Conservation (phyloP, 164 flowering plant species). For the Magnolia sinica region DNA sequence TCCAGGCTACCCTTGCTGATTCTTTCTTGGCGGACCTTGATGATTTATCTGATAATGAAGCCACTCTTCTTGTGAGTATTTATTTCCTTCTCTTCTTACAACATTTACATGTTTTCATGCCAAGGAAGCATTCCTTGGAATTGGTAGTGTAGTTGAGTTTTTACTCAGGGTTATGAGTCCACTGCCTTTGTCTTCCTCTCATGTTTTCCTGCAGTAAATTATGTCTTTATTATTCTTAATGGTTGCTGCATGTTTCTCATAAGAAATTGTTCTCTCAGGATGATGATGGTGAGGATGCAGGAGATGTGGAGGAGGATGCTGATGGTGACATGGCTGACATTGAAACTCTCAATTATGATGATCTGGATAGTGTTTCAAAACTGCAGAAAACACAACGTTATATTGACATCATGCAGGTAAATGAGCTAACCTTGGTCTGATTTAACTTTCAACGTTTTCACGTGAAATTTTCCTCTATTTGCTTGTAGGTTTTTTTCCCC, state of each 20-base stretch:
- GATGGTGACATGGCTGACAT: constrained; percentile 76
- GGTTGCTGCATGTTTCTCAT: background rate
- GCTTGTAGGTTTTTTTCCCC: background rate
- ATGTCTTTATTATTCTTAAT: background rate
- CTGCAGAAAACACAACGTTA: constrained; percentile 82
- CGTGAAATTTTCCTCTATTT: background rate
- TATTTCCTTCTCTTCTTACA: background rate
- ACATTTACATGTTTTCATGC: background rate
- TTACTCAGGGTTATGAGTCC: background rate
- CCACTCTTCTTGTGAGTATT: constrained; percentile 47
- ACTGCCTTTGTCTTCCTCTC: too few relatives aligned
- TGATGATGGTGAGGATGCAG: constrained; percentile 50
- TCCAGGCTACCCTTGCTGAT: constrained; percentile 85
- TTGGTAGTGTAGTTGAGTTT: background rate
- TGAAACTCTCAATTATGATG: constrained; percentile 80
- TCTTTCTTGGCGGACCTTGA: constrained; percentile 93
- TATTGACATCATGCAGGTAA: constrained; percentile 79
- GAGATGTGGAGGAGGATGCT: constrained; percentile 75
- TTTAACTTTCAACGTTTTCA: background rate
- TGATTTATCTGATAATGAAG: constrained; percentile 89
- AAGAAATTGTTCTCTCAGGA: constrained; percentile 35
- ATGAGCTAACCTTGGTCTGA: background rate
- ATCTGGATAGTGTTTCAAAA: constrained; percentile 83
- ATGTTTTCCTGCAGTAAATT: background rate
- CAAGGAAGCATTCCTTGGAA: background rate